Evolutionary conservation across 1,139 yeast genomes (phyloP), one percentile per base, ranked within the genome.

Genomic region (Hyphopichia fennica): DNA sequence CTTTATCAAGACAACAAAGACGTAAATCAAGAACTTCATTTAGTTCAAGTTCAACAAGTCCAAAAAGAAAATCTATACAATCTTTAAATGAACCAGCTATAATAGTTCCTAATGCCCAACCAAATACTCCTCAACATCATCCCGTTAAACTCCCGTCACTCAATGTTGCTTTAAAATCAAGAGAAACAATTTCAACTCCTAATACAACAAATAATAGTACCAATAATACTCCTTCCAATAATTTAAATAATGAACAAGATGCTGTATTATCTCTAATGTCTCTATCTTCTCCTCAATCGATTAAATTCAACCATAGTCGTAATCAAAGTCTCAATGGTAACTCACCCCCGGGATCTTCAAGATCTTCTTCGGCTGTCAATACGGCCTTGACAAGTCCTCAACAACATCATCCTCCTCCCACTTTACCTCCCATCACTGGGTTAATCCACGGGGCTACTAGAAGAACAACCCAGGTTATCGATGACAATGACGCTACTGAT

Each of bases 241-340:
- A 20, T 23, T 42, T 31, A 7, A 50, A 58, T 34, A 64, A 57
- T 45, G 78, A 72, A 46, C 74, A 72, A 48, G 78, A 72, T 39
- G 78, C 78, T 1, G 74, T 72, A 11, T 55, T 63, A 39, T 70
- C 77, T 15, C 57, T 72, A 41, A 72, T 72, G 77, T 69, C 76
- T 31, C 57, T 72, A 38, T 63, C 76, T 28, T 68, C 75, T 4
- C 77, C 77, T 1, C 75, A 70, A 48, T 46, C 67, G 4, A 56
- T 58, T 28, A 69, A 66, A 43, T 64, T 63, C 45, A 39, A 50
- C 18, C 71, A 65, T 48, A 61, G 67, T 37, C 45, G 73, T 39
- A 60, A 55, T 22, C 72, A 63, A 27, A 69, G 74, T 45, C 48
- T 52, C 40, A 60, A 53, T 31, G 47, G 45, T 17, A 4, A 19